phyloP scores from a whole-genome alignment of 1,139 yeast genomes.

The Saccharomyces hybrid region DNA sequence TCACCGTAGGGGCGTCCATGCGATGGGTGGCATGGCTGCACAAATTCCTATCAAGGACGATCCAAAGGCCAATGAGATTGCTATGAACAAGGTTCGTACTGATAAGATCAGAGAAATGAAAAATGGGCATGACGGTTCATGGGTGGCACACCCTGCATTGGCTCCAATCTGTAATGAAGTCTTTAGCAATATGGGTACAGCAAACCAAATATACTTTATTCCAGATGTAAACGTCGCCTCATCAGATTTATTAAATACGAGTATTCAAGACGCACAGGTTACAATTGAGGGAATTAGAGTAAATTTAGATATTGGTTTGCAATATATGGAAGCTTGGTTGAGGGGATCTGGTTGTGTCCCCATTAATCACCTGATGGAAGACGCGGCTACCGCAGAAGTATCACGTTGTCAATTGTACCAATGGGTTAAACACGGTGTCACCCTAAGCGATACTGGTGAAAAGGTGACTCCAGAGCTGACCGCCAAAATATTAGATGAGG shows the following conservation, averaged over 20 bases:
- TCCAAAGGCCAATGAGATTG: conserved; percentile 49
- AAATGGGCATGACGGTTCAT: conserved; percentile 79
- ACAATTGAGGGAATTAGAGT: not conserved
- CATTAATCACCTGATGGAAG: conserved; percentile 78
- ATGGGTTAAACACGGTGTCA: conserved; percentile 70
- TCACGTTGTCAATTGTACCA: conserved; percentile 76
- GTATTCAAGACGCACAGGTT: no score
- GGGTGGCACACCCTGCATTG: conserved; percentile 85
- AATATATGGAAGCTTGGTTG: conserved; percentile 81
- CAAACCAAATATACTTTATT: conserved; percentile 59
- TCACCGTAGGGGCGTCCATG: conserved; percentile 67
- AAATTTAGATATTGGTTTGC: conserved; percentile 65
- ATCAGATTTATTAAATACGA: conserved; percentile 39
- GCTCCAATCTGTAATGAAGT: conserved; percentile 66
- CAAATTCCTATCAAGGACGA: conserved; percentile 69
- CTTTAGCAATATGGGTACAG: conserved; percentile 74
- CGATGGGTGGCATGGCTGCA: conserved; percentile 87
- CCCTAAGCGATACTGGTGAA: conserved; percentile 50
- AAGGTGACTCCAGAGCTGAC: conserved; percentile 54
- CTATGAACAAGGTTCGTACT: conserved; percentile 57
- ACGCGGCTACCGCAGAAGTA: conserved; percentile 84
- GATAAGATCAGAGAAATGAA: conserved; percentile 67
- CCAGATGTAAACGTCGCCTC: conserved; percentile 42
- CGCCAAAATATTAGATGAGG: conserved; percentile 50
- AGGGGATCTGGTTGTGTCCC: conserved; percentile 81